phyloP scores from a whole-genome alignment of 2,329 filamentous ascomycete species.

The Periconia sp. region DNA sequence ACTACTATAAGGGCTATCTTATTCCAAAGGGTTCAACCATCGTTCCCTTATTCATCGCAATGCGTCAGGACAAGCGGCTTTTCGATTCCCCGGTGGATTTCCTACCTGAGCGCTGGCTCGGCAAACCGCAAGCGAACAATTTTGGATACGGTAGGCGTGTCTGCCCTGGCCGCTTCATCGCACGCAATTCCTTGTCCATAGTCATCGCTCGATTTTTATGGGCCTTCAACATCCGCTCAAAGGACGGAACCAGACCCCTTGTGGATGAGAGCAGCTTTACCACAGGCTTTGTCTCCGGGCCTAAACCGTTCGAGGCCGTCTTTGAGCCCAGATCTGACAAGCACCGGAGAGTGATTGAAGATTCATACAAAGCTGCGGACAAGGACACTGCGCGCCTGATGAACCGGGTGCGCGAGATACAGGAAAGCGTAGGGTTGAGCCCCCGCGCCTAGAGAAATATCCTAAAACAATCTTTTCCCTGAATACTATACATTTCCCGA shows the following conservation, averaged over 20 bases:
- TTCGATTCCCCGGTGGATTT: conserved; percentile 35
- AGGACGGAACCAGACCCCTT: conserved; percentile 5
- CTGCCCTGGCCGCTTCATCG: conserved; percentile 40
- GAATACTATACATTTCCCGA: too few relatives aligned
- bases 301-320: conserved; percentile 25
- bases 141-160: conserved; percentile 57
- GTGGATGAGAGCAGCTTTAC: conserved; percentile 27
- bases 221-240: conserved; percentile 48
- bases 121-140: conserved; percentile 7
- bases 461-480: not conserved
- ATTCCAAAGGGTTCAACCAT: conserved; percentile 48
- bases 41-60: conserved; percentile 35
- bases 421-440: conserved; percentile 19
- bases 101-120: conserved; percentile 40
- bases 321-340: conserved; percentile 25
- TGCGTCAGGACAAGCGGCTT: conserved; percentile 32
- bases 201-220: conserved; percentile 55
- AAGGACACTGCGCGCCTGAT: conserved; percentile 10
- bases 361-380: conserved; percentile 14
- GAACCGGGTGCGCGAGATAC: conserved; percentile 6
- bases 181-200: conserved; percentile 45
- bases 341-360: conserved; percentile 19
- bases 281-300: conserved; percentile 20
- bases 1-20: conserved; percentile 50
- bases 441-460: conserved; percentile 1